A percentile compares a stretch with the other conserved stretches of the same genome.
Conservation (phyloP, 805 yeast species). For the Suhomyces prunicola region DNA sequence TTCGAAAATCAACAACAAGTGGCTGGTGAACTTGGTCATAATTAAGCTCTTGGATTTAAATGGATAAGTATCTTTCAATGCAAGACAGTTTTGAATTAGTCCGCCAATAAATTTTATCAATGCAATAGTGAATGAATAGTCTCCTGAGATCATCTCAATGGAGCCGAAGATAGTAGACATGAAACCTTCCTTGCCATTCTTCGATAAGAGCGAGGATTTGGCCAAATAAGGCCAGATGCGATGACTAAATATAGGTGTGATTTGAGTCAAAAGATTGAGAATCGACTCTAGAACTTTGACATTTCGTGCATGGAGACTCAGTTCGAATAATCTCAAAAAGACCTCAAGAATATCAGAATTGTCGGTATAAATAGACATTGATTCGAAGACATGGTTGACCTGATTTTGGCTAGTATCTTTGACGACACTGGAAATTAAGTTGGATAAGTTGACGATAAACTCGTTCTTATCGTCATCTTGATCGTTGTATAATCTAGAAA, state of each 20-base stretch:
- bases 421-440: constrained; percentile 48
- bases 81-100: constrained; percentile 50
- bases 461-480: constrained; percentile 37
- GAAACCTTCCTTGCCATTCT: constrained; percentile 59
- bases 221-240: constrained; percentile 79
- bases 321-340: constrained; percentile 64
- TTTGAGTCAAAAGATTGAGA: constrained; percentile 47
- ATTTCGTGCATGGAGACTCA: constrained; percentile 56
- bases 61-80: constrained; percentile 32
- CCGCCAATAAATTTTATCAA: constrained; percentile 53
- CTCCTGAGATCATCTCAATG: constrained; percentile 67
- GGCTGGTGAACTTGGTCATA: constrained; percentile 50
- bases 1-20: constrained; percentile 68
- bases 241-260: constrained; percentile 50
- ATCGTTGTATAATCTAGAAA: constrained; percentile 40
- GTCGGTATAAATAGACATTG: constrained; percentile 47
- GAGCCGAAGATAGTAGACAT: constrained; percentile 63
- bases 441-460: constrained; percentile 47
- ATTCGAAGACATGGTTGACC: constrained; percentile 28
- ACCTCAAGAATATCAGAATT: constrained; percentile 62
- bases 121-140: constrained; percentile 60
- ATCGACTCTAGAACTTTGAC: constrained; percentile 44
- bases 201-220: constrained; percentile 62
- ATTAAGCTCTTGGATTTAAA: constrained; percentile 47
- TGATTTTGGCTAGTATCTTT: constrained; percentile 32